Evolutionary conservation across 257 asterid genomes (phyloP), one percentile per base, ranked within the genome.

Genomic region (Ophiorrhiza pumila): DNA sequence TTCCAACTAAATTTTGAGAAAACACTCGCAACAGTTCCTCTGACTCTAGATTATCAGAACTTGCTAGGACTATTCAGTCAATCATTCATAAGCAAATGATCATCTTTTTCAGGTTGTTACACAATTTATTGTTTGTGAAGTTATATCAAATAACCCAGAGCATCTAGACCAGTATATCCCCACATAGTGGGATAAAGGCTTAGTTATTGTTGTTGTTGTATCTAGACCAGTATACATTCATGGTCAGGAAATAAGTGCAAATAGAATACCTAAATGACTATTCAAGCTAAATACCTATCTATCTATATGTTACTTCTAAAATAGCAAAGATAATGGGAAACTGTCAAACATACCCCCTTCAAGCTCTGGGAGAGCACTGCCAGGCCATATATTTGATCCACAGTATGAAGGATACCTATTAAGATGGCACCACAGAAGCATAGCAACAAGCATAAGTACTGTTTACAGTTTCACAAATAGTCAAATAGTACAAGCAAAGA

Each of bases 391-490:
- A 82, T 93, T 93, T 79, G 80, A 77, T 73, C 94, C 95, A 71
- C 98, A 93, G 76, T 91, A 93, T 31, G 96, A 88, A 68, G 98
- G 97, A 72, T 93, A 91, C 84, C 98, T 92, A 74, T 68, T 76
- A 66, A 68, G 50, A 43, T 58, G 71, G 62, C 77, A n/a, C 45
- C 31, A 59, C 50, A 53, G 11, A 49, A 41, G 14, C 64, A 73
- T 69, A 78, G 76, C 56, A 45, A 73, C 27, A 74, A 15, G 12
- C 17, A 61, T 15, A 71, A 63, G 47, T 60, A 75, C 39, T 65
- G 73, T 9, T 14, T 15, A 39, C 17, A 11, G 10, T 52, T 63
- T 27, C 59, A 53, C 22, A 27, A 25, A 29, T 69, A 53, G 14
- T 37, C 25, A 49, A 53, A 50, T 12, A 17, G 53, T 45, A 46